These are phyloP conservation scores for Mycena capillaripes DNA, from an alignment of 768 basidiomycete species.

Conservation along the genomic window DNA sequence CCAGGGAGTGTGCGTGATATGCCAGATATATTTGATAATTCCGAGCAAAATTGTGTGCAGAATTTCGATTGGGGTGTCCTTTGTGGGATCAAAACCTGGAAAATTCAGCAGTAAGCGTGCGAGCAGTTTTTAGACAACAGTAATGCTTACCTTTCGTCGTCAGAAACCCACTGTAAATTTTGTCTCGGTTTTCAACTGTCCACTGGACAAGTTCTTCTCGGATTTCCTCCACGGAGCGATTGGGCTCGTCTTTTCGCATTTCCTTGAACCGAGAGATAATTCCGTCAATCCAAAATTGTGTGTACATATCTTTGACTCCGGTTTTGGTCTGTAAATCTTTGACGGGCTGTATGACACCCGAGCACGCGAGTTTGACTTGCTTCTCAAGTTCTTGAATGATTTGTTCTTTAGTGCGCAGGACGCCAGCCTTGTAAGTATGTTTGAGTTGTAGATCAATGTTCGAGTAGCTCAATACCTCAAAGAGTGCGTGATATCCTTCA, in stretches of 20 bases:
- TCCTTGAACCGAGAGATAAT: neutral
- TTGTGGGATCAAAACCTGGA: constrained; percentile 8
- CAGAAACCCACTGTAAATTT: neutral
- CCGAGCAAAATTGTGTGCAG: constrained; percentile 39
- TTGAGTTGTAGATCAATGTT: neutral
- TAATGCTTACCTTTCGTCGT: neutral
- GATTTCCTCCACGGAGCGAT: neutral
- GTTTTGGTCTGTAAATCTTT: no score
- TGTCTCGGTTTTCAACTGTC: neutral
- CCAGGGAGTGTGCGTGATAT: constrained; percentile 35
- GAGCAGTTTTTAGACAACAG: constrained; percentile 37
- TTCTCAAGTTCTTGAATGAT: neutral
- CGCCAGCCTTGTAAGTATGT: constrained; percentile 1
- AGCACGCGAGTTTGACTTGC: constrained; percentile 8
- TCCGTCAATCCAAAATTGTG: constrained; percentile 22
- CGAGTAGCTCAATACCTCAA: neutral
- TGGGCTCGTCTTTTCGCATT: neutral
- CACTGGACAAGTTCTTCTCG: constrained; percentile 5
- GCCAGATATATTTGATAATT: constrained; percentile 55
- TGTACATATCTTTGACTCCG: no score
- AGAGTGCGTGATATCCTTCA: constrained; percentile 21
- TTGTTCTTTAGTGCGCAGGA: neutral
- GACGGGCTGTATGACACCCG: no score
- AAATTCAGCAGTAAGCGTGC: neutral
- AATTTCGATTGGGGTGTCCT: constrained; percentile 18